Evolutionary conservation across 441 rosid genomes (phyloP).

Genomic region (Gossypium davidsonii): DNA sequence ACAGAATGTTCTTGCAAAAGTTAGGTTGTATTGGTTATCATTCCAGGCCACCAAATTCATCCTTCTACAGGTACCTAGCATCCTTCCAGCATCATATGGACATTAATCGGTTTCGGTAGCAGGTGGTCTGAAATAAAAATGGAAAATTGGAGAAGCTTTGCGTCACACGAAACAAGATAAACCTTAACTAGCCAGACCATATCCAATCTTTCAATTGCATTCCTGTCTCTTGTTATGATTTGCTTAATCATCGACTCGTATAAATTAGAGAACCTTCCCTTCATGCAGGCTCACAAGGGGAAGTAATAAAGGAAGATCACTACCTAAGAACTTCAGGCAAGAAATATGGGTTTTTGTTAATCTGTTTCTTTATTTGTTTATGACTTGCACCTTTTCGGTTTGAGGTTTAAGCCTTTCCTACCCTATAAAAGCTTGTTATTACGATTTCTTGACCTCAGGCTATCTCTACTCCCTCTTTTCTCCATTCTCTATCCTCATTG

Average conservation of each 20-base stretch:
- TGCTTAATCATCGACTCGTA: background rate
- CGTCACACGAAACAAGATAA: background rate
- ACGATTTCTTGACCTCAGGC: background rate
- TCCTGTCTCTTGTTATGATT: background rate
- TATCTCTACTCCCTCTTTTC: background rate
- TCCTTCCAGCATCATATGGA: background rate
- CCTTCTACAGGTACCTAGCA: background rate
- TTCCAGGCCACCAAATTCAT: background rate
- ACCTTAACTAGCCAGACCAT: background rate
- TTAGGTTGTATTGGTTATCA: background rate
- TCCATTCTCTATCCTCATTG: background rate
- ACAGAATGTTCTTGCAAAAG: background rate
- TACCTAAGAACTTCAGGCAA: background rate
- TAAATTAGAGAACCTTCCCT: background rate
- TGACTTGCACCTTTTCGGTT: background rate
- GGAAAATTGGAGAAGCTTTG: background rate
- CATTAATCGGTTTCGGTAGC: background rate
- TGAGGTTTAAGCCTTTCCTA: background rate
- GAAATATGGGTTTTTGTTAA: background rate
- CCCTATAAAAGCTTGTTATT: background rate
- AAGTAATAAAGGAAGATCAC: background rate
- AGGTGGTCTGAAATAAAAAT: background rate
- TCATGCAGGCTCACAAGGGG: background rate
- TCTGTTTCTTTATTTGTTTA: background rate
- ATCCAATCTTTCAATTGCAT: background rate